phyloP scores from a whole-genome alignment of 176 grass and related monocot genomes.

The Pontederia crassipes region DNA sequence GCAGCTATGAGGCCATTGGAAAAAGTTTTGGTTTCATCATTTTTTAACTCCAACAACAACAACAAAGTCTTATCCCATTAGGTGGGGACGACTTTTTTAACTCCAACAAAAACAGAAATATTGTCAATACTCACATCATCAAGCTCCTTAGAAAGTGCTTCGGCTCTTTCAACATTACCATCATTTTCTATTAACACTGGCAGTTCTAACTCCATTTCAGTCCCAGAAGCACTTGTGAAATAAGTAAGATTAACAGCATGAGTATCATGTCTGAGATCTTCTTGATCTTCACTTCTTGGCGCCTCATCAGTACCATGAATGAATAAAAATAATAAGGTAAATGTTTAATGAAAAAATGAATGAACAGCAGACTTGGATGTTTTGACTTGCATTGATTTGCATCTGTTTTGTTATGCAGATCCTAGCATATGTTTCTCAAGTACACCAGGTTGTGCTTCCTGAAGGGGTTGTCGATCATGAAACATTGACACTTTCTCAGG shows the following conservation, averaged over 20 bases:
- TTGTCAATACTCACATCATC: conserved; percentile 59
- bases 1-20: too few species aligned
- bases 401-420: conserved; percentile 32
- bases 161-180: conserved; percentile 80
- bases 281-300: conserved; percentile 30
- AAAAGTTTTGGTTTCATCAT: too few species aligned
- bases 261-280: conserved; percentile 11
- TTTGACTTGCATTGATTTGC: neutral
- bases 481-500: conserved; percentile 64
- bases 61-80: too few species aligned
- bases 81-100: too few species aligned
- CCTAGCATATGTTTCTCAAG: conserved; percentile 95
- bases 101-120: neutral
- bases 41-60: too few species aligned
- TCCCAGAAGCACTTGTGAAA: conserved; percentile 19
- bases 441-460: conserved; percentile 81
- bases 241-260: conserved; percentile 26
- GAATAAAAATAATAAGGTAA: too few species aligned
- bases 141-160: conserved; percentile 74
- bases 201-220: conserved; percentile 54
- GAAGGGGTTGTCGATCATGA: conserved; percentile 78
- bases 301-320: too few species aligned
- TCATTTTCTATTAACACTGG: conserved; percentile 57
- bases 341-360: too few species aligned
- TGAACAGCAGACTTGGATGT: neutral